Conservation (phyloP, 495 filamentous ascomycete species). For the Platismatia glauca region DNA sequence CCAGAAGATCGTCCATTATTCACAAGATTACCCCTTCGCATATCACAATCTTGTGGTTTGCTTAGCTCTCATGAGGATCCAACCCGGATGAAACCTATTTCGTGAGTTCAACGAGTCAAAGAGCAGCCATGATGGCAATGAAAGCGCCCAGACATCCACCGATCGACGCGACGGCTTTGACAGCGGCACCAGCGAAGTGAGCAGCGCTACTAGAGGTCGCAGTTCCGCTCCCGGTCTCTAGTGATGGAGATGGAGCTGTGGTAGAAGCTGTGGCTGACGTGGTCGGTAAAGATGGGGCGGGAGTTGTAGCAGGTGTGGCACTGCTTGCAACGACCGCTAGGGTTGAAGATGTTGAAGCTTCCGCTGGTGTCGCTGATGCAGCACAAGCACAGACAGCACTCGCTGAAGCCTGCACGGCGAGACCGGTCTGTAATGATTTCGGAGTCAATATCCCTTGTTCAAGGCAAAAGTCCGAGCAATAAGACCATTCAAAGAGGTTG, state of each 20-base stretch:
- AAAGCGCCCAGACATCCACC: conserved; percentile 7
- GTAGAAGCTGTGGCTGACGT: conserved; percentile 11
- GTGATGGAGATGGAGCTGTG: not conserved
- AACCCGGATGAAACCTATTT: not conserved
- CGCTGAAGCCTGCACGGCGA: conserved; percentile 9
- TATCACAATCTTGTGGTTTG: not conserved
- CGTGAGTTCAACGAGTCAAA: not conserved
- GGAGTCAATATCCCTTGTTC: no score
- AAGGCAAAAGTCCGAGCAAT: no score
- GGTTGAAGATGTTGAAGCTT: conserved; percentile 4
- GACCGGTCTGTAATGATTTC: no score
- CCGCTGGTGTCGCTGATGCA: not conserved
- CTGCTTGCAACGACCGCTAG: conserved; percentile 3
- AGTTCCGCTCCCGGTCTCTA: not conserved
- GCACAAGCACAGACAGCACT: conserved; percentile 19
- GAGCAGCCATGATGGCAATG: conserved; percentile 3
- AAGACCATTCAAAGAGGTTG: no score
- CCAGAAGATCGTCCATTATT: no score
- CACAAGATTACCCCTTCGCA: no score
- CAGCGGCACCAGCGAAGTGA: conserved; percentile 18
- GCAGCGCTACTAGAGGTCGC: not conserved
- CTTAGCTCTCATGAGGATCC: not conserved
- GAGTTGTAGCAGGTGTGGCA: conserved; percentile 5
- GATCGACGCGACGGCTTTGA: conserved; percentile 3
- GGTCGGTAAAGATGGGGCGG: conserved; percentile 1